A percentile compares a stretch with the other conserved stretches of the same genome.
Evolutionary conservation across 306 rosid species (phyloP).

Genomic region (Citrullus colocynthis): DNA sequence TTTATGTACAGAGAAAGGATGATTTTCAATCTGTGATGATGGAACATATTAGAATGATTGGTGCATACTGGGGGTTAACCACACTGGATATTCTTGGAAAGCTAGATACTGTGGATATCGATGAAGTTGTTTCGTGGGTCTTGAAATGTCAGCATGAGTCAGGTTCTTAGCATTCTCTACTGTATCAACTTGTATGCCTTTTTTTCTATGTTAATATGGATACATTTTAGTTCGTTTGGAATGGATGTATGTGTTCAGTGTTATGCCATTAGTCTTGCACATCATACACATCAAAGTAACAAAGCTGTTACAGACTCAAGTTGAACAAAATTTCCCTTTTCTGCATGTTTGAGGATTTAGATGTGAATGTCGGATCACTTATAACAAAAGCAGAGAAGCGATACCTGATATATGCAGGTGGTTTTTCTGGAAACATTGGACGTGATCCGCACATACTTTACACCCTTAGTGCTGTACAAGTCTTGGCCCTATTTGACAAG

Average conservation of each 20-base stretch:
- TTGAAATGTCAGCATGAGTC: constrained; percentile 69
- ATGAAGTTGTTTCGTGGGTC: constrained; percentile 44
- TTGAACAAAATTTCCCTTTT: no score
- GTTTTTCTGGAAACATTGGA: constrained; percentile 71
- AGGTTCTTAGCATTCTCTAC: constrained; percentile 22
- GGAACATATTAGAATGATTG: no score
- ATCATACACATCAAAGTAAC: no score
- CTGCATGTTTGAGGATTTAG: background rate
- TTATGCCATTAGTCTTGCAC: background rate
- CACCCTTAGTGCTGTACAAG: constrained; percentile 74
- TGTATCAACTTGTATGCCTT: background rate
- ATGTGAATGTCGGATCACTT: no score
- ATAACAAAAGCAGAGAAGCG: background rate
- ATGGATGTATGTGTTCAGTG: background rate
- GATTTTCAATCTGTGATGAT: no score
- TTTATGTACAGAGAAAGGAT: background rate
- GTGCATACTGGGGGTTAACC: constrained; percentile 25
- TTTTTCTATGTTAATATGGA: background rate
- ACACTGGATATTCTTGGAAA: no score
- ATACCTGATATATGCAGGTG: constrained; percentile 37
- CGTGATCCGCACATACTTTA: constrained; percentile 64
- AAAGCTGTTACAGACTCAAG: no score
- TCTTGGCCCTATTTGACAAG: constrained; percentile 63
- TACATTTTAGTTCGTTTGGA: background rate
- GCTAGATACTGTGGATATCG: no score